phyloP scores from a whole-genome alignment of 192 early-diverging fungal species.

The Coemansia reversa region DNA sequence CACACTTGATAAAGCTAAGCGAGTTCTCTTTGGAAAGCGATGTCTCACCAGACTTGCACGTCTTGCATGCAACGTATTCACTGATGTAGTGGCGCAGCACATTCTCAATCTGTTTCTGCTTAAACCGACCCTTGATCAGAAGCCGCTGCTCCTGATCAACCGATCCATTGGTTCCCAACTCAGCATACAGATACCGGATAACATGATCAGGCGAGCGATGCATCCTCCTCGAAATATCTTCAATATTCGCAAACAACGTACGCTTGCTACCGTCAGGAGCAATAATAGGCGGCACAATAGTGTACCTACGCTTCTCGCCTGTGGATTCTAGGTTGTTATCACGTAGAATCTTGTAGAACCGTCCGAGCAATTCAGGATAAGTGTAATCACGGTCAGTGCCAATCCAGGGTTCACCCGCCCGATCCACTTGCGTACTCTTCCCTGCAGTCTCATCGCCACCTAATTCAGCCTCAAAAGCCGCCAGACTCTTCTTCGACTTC shows the following conservation, averaged over 20 bases:
- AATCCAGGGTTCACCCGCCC: slow-evolving; percentile 77
- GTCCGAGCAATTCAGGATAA: slow-evolving; percentile 84
- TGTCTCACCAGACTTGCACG: slow-evolving; percentile 95
- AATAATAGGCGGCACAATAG: slow-evolving; percentile 90
- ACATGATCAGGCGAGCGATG: slow-evolving; percentile 94
- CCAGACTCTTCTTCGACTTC: slow-evolving; percentile 75
- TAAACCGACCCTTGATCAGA: slow-evolving; percentile 96
- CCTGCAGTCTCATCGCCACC: slow-evolving; percentile 59
- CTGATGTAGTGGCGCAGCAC: slow-evolving; percentile 97
- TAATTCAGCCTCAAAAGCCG: slow-evolving; percentile 81
- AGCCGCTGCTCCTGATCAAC: slow-evolving; percentile 88
- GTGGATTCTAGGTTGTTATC: slow-evolving; percentile 92
- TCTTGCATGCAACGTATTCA: slow-evolving; percentile 99
- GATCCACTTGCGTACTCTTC: slow-evolving; percentile 41
- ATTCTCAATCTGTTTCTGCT: slow-evolving; percentile 98
- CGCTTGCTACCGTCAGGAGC: slow-evolving; percentile 93
- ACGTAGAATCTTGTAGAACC: slow-evolving; percentile 87
- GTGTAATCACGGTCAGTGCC: slow-evolving; percentile 90
- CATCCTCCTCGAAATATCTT: slow-evolving; percentile 94
- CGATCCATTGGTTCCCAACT: slow-evolving; percentile 97
- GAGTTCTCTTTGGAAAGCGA: slow-evolving; percentile 94
- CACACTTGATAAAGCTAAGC: slow-evolving; percentile 95
- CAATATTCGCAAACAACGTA: slow-evolving; percentile 92
- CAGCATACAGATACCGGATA: slow-evolving; percentile 96
- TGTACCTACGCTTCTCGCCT: slow-evolving; percentile 92